Percentiles rank a stretch among this genome's conserved stretches.
Conservation (phyloP, 2,329 filamentous ascomycete species). For the Aaosphaeria pasadenensis region DNA sequence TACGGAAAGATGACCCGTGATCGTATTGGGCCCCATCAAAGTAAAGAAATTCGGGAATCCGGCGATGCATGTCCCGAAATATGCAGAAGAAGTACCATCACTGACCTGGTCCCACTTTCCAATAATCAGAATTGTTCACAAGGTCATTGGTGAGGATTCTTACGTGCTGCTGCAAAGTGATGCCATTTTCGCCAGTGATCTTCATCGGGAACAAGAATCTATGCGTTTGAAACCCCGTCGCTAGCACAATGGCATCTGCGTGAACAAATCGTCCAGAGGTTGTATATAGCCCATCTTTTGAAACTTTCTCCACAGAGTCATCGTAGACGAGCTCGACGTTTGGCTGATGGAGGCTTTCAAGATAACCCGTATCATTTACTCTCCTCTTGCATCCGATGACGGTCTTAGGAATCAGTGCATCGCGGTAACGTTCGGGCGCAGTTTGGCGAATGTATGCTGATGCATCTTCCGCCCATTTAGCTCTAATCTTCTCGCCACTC, state of each 20-base stretch:
- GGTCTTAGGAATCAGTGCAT: constrained; percentile 41
- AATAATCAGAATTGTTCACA: no score
- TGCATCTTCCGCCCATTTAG: constrained; percentile 36
- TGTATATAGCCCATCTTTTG: constrained; percentile 38
- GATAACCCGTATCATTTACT: constrained; percentile 48
- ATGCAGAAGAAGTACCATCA: constrained; percentile 27
- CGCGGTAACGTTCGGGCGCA: constrained; percentile 45
- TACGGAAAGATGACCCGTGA: constrained; percentile 50
- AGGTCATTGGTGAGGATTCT: neutral
- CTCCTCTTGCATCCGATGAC: constrained; percentile 50
- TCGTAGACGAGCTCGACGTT: constrained; percentile 43
- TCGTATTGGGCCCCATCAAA: constrained; percentile 43
- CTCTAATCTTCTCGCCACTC: constrained; percentile 35
- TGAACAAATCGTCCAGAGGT: constrained; percentile 35
- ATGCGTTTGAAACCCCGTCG: constrained; percentile 50
- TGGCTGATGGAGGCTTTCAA: constrained; percentile 41
- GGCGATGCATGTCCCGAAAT: constrained; percentile 50
- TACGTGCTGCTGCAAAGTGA: constrained; percentile 38
- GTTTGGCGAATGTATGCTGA: constrained; percentile 43
- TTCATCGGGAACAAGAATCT: constrained; percentile 48
- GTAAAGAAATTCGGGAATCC: constrained; percentile 49
- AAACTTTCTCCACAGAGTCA: constrained; percentile 42
- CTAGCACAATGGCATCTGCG: constrained; percentile 49
- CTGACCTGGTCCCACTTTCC: no score
- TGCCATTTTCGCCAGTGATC: constrained; percentile 43